phyloP scores from a whole-genome alignment of 768 basidiomycete species.

The Suillus americanus region DNA sequence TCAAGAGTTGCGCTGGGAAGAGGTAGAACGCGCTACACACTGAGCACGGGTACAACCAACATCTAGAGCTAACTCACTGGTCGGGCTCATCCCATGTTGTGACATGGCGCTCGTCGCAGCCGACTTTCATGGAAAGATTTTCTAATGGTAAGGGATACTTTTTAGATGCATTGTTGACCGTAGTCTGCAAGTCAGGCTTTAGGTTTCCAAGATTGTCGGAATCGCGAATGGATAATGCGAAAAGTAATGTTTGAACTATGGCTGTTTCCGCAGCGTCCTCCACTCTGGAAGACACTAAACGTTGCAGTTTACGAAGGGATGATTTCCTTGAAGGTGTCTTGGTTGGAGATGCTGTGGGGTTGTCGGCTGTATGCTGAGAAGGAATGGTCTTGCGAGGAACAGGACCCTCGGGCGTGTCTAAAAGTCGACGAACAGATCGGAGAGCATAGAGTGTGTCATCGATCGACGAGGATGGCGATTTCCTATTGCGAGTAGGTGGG shows the following conservation, averaged over 20 bases:
- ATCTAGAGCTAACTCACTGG: conserved; percentile 16
- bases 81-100: conserved; percentile 27
- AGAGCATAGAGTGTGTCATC: background rate
- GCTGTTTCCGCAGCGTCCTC: background rate
- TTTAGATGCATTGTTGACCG: background rate
- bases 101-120: conserved; percentile 13
- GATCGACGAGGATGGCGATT: background rate
- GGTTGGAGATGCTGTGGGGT: background rate
- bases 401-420: background rate
- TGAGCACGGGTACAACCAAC: background rate
- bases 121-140: conserved; percentile 18
- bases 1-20: conserved; percentile 23
- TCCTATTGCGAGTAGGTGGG: background rate
- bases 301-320: background rate
- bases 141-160: conserved; percentile 1
- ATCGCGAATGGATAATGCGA: background rate
- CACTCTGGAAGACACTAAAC: background rate
- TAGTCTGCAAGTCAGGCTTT: background rate
- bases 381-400: background rate
- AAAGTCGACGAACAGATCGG: background rate
- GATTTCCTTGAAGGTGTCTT: background rate
- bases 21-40: conserved; percentile 12
- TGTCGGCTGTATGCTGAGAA: background rate
- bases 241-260: background rate
- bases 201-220: background rate